A percentile compares a stretch with the other conserved stretches of the same genome.
Evolutionary conservation across 371 early-diverging fungal species (phyloP).

Genomic region (Apophysomyces sp.): DNA sequence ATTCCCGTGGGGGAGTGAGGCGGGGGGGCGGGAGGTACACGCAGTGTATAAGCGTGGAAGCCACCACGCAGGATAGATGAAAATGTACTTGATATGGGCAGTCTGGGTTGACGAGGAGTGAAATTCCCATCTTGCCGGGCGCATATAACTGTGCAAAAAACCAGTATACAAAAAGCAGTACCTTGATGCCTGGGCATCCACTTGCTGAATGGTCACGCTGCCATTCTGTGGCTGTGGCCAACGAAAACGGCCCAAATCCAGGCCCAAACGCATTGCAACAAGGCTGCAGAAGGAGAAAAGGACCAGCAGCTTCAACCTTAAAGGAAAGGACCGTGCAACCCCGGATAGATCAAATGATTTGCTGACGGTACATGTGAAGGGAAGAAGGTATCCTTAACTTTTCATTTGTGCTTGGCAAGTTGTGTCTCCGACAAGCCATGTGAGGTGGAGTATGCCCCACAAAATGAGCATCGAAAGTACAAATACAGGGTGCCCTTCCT

Average conservation of each 20-base stretch:
- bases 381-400: not conserved
- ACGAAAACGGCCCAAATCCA: too few species aligned
- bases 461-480: not conserved
- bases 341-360: not conserved
- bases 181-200: too few species aligned
- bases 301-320: too few species aligned
- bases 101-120: not conserved
- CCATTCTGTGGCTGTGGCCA: too few species aligned
- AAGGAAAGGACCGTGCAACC: not conserved
- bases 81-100: slow-evolving; percentile 1
- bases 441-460: not conserved
- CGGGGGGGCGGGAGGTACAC: slow-evolving; percentile 9
- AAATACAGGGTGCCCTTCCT: not conserved
- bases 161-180: too few species aligned
- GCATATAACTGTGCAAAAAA: too few species aligned
- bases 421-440: not conserved
- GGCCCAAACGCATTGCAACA: too few species aligned
- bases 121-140: too few species aligned
- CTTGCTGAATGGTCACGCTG: too few species aligned
- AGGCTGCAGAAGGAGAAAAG: too few species aligned
- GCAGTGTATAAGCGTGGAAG: slow-evolving; percentile 3
- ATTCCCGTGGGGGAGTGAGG: too few species aligned
- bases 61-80: slow-evolving; percentile 2
- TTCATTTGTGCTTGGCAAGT: not conserved
- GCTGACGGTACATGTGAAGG: not conserved